Base-by-base conservation (phyloP, 164 flowering plant species). In the Cinnamomum micranthum region DNA sequence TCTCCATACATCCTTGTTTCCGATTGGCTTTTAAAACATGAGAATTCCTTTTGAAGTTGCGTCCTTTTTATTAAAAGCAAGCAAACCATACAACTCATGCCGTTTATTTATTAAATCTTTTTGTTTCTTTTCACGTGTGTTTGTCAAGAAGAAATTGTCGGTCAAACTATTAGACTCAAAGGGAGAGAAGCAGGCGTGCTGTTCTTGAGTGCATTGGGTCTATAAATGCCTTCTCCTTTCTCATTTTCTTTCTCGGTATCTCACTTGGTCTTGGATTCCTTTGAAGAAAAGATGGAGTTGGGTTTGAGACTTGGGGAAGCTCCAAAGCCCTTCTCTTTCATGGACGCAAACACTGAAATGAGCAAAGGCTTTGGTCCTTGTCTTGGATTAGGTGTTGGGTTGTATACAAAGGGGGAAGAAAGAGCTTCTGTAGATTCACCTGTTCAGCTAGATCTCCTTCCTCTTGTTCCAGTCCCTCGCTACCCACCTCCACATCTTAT, bases 391-490 rank as follows among this genome's bases (percentile, higher is more conserved):
- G 84, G 85, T 0, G 62, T 76, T 13, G 71, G 62, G 35, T 69
- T 64, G n/a, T 77, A 72, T 35, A 76, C n/a, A 23, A 47, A 75
- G 41, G 69, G 59, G 4, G 73, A 66, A 7, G 65, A 52, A 19
- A 78, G 68, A 72, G 81, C 55, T 12, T 81, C 85, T 41, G 55
- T 71, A 31, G 85, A 77, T 73, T 81, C 78, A 6, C 87, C 85
- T n/a, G 68, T 85, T 62, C 89, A 88, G 72, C 88, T 88, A 24
- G 84, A 84, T 71, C 89, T 88, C 64, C 85, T 88, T 6, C 89
- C 91, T 71, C 81, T 76, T 20, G 72, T 50, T 24, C 87, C 89
- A 52, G 84, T 86, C 55, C 78, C 81, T 68, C 78, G 83, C n/a
- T 71, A 73, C 31, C 81, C 77, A 13, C 23, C 78, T 15, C 62